A percentile compares a stretch with the other conserved stretches of the same genome.
phyloP scores from a whole-genome alignment of 805 yeast species.

The Metschnikowia corniflorae region DNA sequence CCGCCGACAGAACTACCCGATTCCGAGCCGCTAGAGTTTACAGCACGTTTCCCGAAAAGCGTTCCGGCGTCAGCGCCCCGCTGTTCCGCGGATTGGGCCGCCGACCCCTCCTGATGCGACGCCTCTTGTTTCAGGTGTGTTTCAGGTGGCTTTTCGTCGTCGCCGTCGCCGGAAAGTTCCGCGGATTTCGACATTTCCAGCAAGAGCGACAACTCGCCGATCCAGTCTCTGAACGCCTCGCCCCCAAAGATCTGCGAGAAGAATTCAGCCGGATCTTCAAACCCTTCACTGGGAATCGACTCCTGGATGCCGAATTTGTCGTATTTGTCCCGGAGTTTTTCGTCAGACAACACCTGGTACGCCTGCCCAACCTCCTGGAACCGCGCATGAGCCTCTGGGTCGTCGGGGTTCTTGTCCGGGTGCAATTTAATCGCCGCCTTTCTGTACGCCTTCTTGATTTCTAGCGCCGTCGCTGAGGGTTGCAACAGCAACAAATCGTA shows the following conservation, averaged over 20 bases:
- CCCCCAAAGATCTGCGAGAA: conserved; percentile 81
- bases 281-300: conserved; percentile 66
- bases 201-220: conserved; percentile 44
- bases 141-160: conserved; percentile 15
- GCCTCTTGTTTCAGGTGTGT: background rate
- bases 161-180: conserved; percentile 34
- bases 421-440: conserved; percentile 85
- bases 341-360: conserved; percentile 72
- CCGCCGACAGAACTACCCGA: background rate
- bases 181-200: conserved; percentile 42
- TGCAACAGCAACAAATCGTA: conserved; percentile 36
- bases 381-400: conserved; percentile 41
- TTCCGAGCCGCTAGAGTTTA: background rate
- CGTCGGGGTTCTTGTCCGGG: conserved; percentile 47
- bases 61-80: no score
- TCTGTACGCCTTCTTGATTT: conserved; percentile 51
- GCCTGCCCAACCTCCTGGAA: conserved; percentile 60
- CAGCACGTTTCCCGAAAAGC: no score
- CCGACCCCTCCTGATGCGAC: background rate
- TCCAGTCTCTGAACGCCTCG: conserved; percentile 71
- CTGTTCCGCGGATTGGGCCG: background rate
- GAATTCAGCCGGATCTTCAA: conserved; percentile 63
- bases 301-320: conserved; percentile 75
- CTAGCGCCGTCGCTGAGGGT: conserved; percentile 39
- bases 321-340: conserved; percentile 58